Evolutionary conservation across 345 rosid species (phyloP), one percentile per base, ranked within the genome.

Genomic region (Citrus hindsii): DNA sequence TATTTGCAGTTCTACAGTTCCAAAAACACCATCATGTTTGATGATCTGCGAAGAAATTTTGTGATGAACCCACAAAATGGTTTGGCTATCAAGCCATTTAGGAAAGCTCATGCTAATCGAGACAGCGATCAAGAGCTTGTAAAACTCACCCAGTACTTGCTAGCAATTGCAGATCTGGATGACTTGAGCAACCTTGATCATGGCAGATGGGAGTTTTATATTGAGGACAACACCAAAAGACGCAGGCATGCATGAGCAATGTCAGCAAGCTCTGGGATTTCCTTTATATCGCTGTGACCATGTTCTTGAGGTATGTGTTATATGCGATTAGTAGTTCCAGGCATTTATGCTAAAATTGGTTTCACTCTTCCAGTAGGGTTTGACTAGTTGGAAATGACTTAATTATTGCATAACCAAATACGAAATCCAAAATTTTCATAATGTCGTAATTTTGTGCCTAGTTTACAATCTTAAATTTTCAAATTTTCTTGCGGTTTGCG

Each of bases 21-120:
- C 7, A 85, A 81, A 78, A 96, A 93, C 88, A 94, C 97, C n/a
- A 94, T 94, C 83, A 96, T 96, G 99, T 96, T 96, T 68, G 99
- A 96, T 73, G 98, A 96, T 77, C 83, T 94, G 14, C 77, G 92
- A 76, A 87, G 99, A 86, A 92, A 96, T 80, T 96, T 90, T 51
- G 97, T 94, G 81, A 92, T 96, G 98, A 96, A 94, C 84, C 98
- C 97, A 9, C 94, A 89, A 83, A 96, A 93, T 77, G 99, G 98
- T 55, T 84, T 94, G 82, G 84, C 84, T 5, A 96, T 96, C 81
- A 92, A 76, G 79, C 98, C 98, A 68, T 94, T 91, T 77, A 88
- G 86, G 85, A 92, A 92, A 85, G 98, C 98, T 79, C 97, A 94
- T 87, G 90, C 91, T 22, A 94, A 88, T 83, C 84, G 97, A 77